Conservation (phyloP, 768 basidiomycete species). For the Dendrothele bispora region DNA sequence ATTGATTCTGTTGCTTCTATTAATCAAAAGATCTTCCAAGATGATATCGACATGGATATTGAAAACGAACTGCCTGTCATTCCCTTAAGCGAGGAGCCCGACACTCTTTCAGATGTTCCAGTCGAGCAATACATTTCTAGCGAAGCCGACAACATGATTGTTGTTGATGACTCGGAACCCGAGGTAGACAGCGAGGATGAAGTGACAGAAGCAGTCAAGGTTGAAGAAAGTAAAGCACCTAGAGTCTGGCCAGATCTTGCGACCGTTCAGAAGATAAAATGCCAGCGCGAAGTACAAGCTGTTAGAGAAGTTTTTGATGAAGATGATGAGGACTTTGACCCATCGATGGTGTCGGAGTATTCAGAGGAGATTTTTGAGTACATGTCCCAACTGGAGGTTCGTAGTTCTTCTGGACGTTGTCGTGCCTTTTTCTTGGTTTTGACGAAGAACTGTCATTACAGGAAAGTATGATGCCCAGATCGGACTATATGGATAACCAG, state of each 20-base stretch:
- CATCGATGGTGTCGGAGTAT: slow-evolving; percentile 98
- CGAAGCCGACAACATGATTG: slow-evolving; percentile 65
- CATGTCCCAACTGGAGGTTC: slow-evolving; percentile 91
- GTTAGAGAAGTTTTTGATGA: slow-evolving; percentile 73
- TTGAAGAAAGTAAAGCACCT: slow-evolving; percentile 36
- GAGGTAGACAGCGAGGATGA: slow-evolving; percentile 42
- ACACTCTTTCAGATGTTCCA: slow-evolving; percentile 27
- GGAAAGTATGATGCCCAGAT: slow-evolving; percentile 87
- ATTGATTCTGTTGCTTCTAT: no score
- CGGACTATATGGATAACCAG: slow-evolving; percentile 93
- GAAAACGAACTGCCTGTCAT: slow-evolving; percentile 28
- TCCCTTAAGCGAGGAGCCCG: slow-evolving; percentile 3
- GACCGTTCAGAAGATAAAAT: slow-evolving; percentile 57
- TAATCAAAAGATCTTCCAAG: slow-evolving; percentile 30
- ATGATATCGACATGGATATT: slow-evolving; percentile 61
- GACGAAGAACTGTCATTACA: slow-evolving; percentile 30
- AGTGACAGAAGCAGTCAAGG: slow-evolving; percentile 24
- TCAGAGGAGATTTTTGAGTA: slow-evolving; percentile 98
- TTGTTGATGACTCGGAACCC: slow-evolving; percentile 47
- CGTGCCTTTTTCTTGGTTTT: background rate
- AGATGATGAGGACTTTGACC: slow-evolving; percentile 73
- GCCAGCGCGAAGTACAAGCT: slow-evolving; percentile 61
- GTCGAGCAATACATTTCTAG: slow-evolving; percentile 41
- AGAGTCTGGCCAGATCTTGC: slow-evolving; percentile 76
- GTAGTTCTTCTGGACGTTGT: slow-evolving; percentile 18